Percentiles rank a stretch among this genome's conserved stretches.
Conservation (phyloP, 495 filamentous ascomycete species). For the Bacidia rubella region DNA sequence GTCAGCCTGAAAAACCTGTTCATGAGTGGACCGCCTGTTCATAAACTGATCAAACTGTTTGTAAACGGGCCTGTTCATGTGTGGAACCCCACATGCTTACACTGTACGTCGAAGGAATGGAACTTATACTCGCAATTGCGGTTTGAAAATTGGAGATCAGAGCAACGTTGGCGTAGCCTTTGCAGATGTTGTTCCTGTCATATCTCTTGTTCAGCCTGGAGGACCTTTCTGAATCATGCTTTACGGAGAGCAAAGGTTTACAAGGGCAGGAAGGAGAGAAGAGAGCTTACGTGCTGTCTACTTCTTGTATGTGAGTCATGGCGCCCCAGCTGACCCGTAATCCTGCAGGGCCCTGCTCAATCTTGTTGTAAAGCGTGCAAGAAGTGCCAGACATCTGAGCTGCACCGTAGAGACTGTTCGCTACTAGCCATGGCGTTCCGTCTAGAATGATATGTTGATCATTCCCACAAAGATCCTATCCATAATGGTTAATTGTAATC, state of each 20-base stretch:
- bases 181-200: slow-evolving; percentile 24
- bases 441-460: slow-evolving; percentile 21
- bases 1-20: no score
- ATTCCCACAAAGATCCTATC: slow-evolving; percentile 20
- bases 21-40: no score
- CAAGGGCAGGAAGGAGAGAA: no score
- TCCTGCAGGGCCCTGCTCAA: slow-evolving; percentile 7
- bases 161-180: slow-evolving; percentile 30
- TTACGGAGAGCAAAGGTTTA: neutral
- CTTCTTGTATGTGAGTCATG: slow-evolving; percentile 20
- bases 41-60: no score
- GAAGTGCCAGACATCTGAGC: slow-evolving; percentile 18
- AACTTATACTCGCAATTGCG: slow-evolving; percentile 23
- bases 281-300: slow-evolving; percentile 16
- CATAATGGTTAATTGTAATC: no score
- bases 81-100: no score
- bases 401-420: slow-evolving; percentile 29
- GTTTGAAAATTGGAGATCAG: slow-evolving; percentile 25
- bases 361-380: slow-evolving; percentile 26
- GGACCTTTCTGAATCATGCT: neutral
- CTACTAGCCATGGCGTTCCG: slow-evolving; percentile 28
- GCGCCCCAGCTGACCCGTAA: slow-evolving; percentile 21
- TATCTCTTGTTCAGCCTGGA: no score
- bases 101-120: slow-evolving; percentile 24
- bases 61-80: no score